Conservation (phyloP, 2,329 filamentous ascomycete species). For the Exutisphaerella laricina region DNA sequence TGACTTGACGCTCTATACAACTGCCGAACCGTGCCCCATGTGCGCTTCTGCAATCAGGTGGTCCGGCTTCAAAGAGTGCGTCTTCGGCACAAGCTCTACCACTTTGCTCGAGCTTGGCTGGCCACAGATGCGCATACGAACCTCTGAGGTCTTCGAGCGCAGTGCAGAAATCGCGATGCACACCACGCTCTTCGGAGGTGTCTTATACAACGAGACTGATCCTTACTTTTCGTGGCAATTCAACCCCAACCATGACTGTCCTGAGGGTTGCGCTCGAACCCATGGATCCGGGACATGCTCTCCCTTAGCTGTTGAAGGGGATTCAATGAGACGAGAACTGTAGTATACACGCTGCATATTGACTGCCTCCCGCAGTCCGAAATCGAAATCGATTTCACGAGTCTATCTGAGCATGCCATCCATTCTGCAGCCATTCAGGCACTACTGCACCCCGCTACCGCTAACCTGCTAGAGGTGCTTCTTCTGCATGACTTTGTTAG, state of each 20-base stretch:
- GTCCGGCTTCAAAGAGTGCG: conserved; percentile 51
- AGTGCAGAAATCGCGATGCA: conserved; percentile 33
- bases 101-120: conserved; percentile 46
- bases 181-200: conserved; percentile 40
- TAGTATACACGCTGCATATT: no score
- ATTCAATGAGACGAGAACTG: background rate
- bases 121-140: conserved; percentile 47
- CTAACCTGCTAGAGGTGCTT: no score
- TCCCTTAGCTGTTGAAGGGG: background rate
- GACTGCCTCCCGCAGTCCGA: no score
- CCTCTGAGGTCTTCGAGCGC: conserved; percentile 43
- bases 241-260: conserved; percentile 35
- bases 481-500: no score
- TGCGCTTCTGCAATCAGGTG: conserved; percentile 54
- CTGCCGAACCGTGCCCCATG: conserved; percentile 54
- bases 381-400: no score
- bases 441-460: no score
- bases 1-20: conserved; percentile 51
- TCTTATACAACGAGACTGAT: conserved; percentile 52
- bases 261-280: conserved; percentile 29
- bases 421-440: no score
- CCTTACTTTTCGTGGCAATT: conserved; percentile 52
- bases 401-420: no score
- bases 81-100: conserved; percentile 50
- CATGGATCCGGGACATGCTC: background rate